A percentile compares a stretch with the other conserved stretches of the same genome.
phyloP scores from a whole-genome alignment of 768 basidiomycete species.

The Coprinellus aureogranulatus region DNA sequence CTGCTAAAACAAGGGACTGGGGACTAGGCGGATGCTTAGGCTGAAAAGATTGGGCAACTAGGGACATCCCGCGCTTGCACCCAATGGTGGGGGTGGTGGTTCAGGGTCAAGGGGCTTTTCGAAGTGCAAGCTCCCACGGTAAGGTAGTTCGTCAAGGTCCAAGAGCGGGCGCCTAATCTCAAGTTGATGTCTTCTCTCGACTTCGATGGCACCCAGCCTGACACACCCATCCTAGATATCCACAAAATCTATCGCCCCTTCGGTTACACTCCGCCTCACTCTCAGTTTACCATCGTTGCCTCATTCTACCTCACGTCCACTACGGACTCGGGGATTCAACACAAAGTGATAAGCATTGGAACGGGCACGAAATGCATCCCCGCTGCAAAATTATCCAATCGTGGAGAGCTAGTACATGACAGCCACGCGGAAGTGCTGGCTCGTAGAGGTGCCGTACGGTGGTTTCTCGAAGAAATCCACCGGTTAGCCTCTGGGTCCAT shows the following conservation, averaged over 20 bases:
- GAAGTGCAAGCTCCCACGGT: too few species aligned
- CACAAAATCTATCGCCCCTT: conserved; percentile 44
- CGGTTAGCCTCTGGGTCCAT: conserved; percentile 26
- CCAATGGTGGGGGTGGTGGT: too few species aligned
- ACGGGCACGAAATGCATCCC: conserved; percentile 90
- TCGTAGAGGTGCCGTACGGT: conserved; percentile 70
- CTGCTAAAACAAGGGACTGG: neutral
- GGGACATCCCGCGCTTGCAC: too few species aligned
- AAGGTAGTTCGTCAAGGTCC: too few species aligned
- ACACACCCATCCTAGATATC: conserved; percentile 23
- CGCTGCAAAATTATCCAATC: conserved; percentile 50
- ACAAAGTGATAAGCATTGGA: conserved; percentile 65
- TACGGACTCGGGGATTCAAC: conserved; percentile 12
- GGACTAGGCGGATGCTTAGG: too few species aligned
- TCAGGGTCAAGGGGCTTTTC: too few species aligned
- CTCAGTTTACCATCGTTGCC: conserved; percentile 66
- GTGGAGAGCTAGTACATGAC: conserved; percentile 83
- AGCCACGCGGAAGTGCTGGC: conserved; percentile 93
- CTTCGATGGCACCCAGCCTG: neutral
- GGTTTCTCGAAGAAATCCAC: conserved; percentile 72
- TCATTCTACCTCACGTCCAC: conserved; percentile 45
- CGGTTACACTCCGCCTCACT: conserved; percentile 47
- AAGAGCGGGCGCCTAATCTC: neutral
- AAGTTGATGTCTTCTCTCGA: neutral
- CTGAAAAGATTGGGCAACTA: too few species aligned